These are phyloP conservation scores for Fusarium bactridioides DNA, from an alignment of 2,329 filamentous ascomycete genomes.

Conservation along the genomic window DNA sequence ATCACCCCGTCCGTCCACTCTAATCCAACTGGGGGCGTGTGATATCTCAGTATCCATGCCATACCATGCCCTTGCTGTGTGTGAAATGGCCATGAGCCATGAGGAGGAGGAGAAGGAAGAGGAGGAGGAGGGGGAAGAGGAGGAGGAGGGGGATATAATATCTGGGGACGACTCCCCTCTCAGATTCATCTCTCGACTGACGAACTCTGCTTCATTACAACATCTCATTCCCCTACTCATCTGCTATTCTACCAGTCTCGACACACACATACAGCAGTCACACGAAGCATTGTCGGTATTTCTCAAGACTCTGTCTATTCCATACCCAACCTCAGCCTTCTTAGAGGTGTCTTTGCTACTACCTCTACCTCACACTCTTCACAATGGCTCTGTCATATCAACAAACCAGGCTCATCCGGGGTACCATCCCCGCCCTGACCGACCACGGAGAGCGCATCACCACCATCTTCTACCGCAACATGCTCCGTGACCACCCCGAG, in stretches of 20 bases:
- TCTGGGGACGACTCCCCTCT: slow-evolving; percentile 23
- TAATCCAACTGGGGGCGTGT: slow-evolving; percentile 22
- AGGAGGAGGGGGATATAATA: slow-evolving; percentile 35
- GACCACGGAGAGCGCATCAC: slow-evolving; percentile 75
- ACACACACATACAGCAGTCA: neutral
- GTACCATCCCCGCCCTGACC: slow-evolving; percentile 73
- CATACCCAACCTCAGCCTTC: neutral
- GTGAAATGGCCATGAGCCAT: slow-evolving; percentile 5
- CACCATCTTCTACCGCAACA: slow-evolving; percentile 74
- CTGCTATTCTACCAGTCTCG: neutral
- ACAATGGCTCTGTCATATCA: slow-evolving; percentile 55
- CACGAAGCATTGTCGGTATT: neutral
- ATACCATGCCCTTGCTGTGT: slow-evolving; percentile 14
- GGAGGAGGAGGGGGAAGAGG: too few relatives aligned
- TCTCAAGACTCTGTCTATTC: neutral
- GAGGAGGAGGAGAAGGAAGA: neutral
- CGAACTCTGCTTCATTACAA: slow-evolving; percentile 5
- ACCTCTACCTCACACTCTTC: neutral
- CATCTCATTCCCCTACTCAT: slow-evolving; percentile 1
- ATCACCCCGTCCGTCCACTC: slow-evolving; percentile 10
- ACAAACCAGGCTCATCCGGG: slow-evolving; percentile 72
- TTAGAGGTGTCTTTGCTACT: neutral
- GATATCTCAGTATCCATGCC: slow-evolving; percentile 4
- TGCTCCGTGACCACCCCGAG: slow-evolving; percentile 70
- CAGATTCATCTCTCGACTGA: neutral